Evolutionary conservation across 345 rosid species (phyloP).

Genomic region (Euclidium syriacum): DNA sequence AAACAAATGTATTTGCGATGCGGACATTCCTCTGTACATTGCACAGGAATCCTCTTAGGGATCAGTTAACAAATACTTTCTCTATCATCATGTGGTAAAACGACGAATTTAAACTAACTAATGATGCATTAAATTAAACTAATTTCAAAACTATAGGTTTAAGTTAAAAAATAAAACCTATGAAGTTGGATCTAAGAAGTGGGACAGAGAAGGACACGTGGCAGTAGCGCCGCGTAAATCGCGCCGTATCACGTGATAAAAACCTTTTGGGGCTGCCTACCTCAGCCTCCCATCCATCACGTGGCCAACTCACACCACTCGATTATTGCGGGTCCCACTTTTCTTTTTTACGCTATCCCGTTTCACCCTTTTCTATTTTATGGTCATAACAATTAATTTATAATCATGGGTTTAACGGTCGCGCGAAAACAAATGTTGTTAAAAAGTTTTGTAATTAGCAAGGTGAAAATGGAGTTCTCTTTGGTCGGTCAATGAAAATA

Average conservation of each 20-base stretch:
- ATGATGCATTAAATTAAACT: constrained; percentile 9
- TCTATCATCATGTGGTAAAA: constrained; percentile 20
- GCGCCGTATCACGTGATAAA: constrained; percentile 34
- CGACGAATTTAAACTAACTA: constrained; percentile 15
- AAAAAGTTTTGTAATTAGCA: background rate
- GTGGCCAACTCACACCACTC: constrained; percentile 35
- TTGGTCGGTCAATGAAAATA: no score
- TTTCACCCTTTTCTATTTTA: background rate
- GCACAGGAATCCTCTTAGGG: constrained; percentile 33
- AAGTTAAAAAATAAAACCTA: background rate
- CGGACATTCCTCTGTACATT: constrained; percentile 32
- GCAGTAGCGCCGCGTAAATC: constrained; percentile 26
- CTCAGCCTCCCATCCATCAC: constrained; percentile 29
- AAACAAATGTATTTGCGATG: background rate
- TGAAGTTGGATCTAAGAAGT: background rate
- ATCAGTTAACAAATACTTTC: constrained; percentile 30
- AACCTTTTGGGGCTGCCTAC: constrained; percentile 20
- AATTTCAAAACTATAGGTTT: no score
- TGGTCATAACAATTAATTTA: background rate
- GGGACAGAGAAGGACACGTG: constrained; percentile 15
- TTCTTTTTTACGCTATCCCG: constrained; percentile 28
- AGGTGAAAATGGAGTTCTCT: no score
- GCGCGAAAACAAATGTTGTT: background rate
- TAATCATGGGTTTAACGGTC: background rate
- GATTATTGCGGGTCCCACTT: constrained; percentile 27